Evolutionary conservation across 805 yeast species (phyloP).

Genomic region (Zygoascus ofunaensis): DNA sequence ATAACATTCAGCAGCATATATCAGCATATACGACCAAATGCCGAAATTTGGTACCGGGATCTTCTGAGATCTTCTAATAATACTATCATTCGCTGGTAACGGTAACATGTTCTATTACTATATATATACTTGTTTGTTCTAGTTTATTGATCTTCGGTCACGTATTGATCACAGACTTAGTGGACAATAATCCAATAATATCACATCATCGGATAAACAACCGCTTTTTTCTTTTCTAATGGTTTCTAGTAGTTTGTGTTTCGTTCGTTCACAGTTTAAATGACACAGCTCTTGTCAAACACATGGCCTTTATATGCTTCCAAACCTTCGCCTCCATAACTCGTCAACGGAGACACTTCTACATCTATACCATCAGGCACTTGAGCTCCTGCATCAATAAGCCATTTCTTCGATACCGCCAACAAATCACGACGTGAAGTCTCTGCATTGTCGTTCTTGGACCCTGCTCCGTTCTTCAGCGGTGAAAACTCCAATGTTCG

Average conservation of each 20-base stretch:
- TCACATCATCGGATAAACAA: too few species aligned
- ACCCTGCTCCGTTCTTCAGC: conserved; percentile 79
- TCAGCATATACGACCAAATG: too few species aligned
- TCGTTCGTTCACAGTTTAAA: not conserved
- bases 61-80: too few species aligned
- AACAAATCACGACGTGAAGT: conserved; percentile 64
- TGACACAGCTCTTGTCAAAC: not conserved
- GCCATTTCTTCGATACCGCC: conserved; percentile 66
- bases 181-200: too few species aligned
- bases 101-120: conserved; percentile 1
- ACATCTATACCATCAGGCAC: conserved; percentile 40
- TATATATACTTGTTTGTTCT: not conserved
- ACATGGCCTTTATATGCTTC: conserved; percentile 24
- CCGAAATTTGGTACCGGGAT: too few species aligned
- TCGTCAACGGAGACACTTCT: conserved; percentile 68
- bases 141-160: too few species aligned
- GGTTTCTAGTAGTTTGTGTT: not conserved
- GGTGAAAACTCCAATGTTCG: conserved; percentile 86
- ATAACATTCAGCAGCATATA: too few species aligned
- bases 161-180: too few species aligned
- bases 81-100: not conserved
- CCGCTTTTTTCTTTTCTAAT: too few species aligned
- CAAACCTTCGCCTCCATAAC: conserved; percentile 68
- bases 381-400: conserved; percentile 57
- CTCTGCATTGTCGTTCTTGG: conserved; percentile 76